A percentile compares a stretch with the other conserved stretches of the same genome.
Evolutionary conservation across 2,329 filamentous ascomycete genomes (phyloP).

Genomic region (Balansia obtecta): DNA sequence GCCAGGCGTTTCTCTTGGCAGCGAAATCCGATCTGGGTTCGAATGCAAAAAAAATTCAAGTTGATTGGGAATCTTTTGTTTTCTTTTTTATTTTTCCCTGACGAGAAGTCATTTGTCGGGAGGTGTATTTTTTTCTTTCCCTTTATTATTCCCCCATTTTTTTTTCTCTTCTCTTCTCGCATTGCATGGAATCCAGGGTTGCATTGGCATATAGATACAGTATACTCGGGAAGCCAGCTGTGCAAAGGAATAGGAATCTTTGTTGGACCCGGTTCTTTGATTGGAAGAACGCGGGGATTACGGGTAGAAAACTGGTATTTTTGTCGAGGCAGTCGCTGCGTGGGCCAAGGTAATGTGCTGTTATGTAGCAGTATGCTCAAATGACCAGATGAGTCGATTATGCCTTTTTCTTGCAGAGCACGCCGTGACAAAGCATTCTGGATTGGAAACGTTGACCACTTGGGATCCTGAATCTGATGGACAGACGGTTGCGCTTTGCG

Average conservation of each 20-base stretch:
- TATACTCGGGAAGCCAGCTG: conserved; percentile 1
- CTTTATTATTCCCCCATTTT: neutral
- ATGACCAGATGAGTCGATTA: neutral
- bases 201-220: conserved; percentile 4
- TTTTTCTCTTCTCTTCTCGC: neutral
- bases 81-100: neutral
- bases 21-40: neutral
- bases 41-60: neutral
- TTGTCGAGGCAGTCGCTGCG: no score
- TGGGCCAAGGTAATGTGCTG: neutral
- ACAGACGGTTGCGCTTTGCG: no score
- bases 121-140: neutral
- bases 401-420: no score
- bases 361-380: neutral
- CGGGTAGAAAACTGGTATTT: no score
- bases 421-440: no score
- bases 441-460: no score
- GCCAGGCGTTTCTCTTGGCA: neutral
- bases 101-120: neutral
- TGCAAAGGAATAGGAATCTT: neutral
- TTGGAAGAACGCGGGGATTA: no score
- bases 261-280: neutral
- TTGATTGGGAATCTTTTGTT: neutral
- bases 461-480: no score
- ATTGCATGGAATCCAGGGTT: conserved; percentile 2